These are phyloP conservation scores for Alternaria arborescens DNA, from an alignment of 2,329 filamentous ascomycete species.

Conservation along the genomic window DNA sequence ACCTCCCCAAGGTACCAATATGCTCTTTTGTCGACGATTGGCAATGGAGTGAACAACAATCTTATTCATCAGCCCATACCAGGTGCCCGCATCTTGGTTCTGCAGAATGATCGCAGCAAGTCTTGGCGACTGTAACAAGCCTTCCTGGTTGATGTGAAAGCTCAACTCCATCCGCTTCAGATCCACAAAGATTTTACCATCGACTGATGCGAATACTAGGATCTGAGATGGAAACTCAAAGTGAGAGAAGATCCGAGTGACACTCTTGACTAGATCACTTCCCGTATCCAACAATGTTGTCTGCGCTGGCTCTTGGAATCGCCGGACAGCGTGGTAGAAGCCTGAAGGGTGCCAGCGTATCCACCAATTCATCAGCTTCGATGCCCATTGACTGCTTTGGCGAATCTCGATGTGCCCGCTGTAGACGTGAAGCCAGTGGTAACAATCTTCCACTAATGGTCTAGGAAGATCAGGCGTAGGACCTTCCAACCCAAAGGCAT, in stretches of 20 bases:
- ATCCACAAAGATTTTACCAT: conserved; percentile 55
- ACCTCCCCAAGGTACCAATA: conserved; percentile 63
- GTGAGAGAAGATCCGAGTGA: conserved; percentile 57
- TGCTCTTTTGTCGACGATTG: conserved; percentile 56
- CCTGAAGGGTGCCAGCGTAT: conserved; percentile 42
- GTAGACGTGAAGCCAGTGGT: conserved; percentile 67
- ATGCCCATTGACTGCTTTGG: conserved; percentile 54
- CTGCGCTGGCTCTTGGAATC: conserved; percentile 31
- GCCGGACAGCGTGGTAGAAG: conserved; percentile 10
- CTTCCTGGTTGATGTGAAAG: conserved; percentile 60
- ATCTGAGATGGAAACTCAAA: conserved; percentile 60
- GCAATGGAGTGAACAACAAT: conserved; percentile 62
- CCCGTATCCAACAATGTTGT: conserved; percentile 61
- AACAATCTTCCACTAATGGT: conserved; percentile 60
- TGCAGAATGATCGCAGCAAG: conserved; percentile 59
- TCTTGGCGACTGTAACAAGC: conserved; percentile 59
- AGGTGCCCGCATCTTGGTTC: conserved; percentile 67
- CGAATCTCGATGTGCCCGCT: conserved; percentile 62
- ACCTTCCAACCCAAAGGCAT: conserved; percentile 32
- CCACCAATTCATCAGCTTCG: conserved; percentile 51
- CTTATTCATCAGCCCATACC: conserved; percentile 68
- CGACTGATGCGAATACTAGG: conserved; percentile 57
- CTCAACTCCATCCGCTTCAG: conserved; percentile 62
- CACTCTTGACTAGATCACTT: conserved; percentile 50
- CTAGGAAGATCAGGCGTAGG: conserved; percentile 53